Evolutionary conservation across 805 yeast genomes (phyloP).

Genomic region (Starmerella kuoi): DNA sequence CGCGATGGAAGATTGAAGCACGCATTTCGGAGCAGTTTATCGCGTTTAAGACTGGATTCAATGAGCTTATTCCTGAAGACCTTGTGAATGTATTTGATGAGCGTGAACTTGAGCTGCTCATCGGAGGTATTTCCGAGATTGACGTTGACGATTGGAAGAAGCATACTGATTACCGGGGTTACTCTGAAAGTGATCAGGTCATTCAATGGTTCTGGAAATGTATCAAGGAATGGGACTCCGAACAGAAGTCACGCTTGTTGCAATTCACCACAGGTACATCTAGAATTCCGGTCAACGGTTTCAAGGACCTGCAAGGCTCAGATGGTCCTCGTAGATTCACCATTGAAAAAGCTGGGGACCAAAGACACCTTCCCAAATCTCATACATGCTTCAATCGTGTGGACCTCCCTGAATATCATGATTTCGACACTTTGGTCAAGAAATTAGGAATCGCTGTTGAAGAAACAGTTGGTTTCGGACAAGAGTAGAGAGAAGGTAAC

Average conservation of each 20-base stretch:
- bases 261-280: constrained; percentile 99
- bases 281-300: constrained; percentile 97
- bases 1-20: constrained; percentile 90
- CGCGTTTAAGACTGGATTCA: constrained; percentile 94
- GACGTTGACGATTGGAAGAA: constrained; percentile 99
- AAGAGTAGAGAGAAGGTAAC: constrained; percentile 72
- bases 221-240: constrained; percentile 87
- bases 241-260: constrained; percentile 85
- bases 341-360: constrained; percentile 94
- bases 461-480: constrained; percentile 98
- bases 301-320: constrained; percentile 95
- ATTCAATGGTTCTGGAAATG: constrained; percentile 99
- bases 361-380: constrained; percentile 83
- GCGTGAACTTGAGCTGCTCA: constrained; percentile 87
- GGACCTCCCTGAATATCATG: constrained; percentile 87
- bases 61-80: constrained; percentile 94
- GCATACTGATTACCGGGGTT: constrained; percentile 97
- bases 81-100: constrained; percentile 93
- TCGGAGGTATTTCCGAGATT: constrained; percentile 96
- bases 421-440: constrained; percentile 71
- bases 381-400: constrained; percentile 99
- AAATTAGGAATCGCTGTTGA: constrained; percentile 93
- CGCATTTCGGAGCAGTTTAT: constrained; percentile 92
- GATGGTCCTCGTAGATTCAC: constrained; percentile 99
- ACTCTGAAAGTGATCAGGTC: constrained; percentile 90